Evolutionary conservation across 805 yeast genomes (phyloP), one percentile per base, ranked within the genome.

Genomic region (Candida peoriensis): DNA sequence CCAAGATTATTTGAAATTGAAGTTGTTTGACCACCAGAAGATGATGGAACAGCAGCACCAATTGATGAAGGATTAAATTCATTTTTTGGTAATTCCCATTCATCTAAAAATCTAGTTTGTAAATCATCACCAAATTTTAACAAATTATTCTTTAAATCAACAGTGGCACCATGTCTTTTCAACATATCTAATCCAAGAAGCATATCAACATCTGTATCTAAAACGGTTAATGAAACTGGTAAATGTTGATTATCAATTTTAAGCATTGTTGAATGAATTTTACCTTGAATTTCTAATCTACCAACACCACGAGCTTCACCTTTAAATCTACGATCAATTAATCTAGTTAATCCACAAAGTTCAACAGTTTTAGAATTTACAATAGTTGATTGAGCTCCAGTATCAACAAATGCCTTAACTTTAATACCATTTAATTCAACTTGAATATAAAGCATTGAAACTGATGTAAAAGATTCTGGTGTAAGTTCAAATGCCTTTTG

Each of bases 301-400:
- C 98, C 99, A 11, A 93, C 97, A 29, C 98, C 99, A 36, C 76
- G 66, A 2, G 96, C 97, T 50, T 77, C 77, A 16, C 96, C 96
- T 28, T 66, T 66, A 55, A 79, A 87, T 41, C 96, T 67, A 41
- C 63, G 76, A 55, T 93, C 99, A 6, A 93, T 76, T 37, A 88
- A 62, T 44, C 81, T 76, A 18, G 76, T 61, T 18, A 93, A 61
- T 2, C 83, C 83, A 39, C 89, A 75, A 31, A 66, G 63, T 42
- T 81, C 83, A 0, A 95, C 96, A 43, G 89, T 66, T 27, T 66
- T 63, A 2, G 94, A 83, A 21, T 88, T 78, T 52, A 93, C 76
- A 26, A 93, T 80, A 0, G 98, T 88, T 20, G 76, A 66, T 57
- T 88, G 96, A 0, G 99, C 97, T 3, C 99, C 98, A 0, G 97